phyloP scores from a whole-genome alignment of 352 stramenopile species.

The Phytophthora tubulina region DNA sequence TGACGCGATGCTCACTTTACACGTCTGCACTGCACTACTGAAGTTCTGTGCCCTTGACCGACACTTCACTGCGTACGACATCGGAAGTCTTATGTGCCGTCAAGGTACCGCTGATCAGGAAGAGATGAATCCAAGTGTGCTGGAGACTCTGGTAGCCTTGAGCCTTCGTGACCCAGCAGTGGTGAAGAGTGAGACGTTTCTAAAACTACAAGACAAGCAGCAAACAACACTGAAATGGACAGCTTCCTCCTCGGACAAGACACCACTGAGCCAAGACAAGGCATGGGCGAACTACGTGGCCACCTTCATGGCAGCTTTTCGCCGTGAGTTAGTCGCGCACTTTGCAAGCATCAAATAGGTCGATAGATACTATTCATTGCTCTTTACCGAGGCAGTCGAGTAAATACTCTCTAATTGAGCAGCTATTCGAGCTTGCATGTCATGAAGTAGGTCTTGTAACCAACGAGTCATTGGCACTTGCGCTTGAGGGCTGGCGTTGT shows the following conservation, averaged over 20 bases:
- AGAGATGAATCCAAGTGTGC: constrained; percentile 43
- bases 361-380: constrained; percentile 2
- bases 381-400: constrained; percentile 9
- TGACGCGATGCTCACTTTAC: constrained; percentile 58
- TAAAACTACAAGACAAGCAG: constrained; percentile 27
- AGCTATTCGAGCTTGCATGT: constrained; percentile 80
- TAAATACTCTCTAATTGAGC: constrained; percentile 63
- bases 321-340: constrained; percentile 28
- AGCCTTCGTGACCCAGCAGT: constrained; percentile 19
- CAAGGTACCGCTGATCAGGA: constrained; percentile 41
- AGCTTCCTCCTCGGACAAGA: constrained; percentile 1
- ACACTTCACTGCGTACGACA: constrained; percentile 58
- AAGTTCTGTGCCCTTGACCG: constrained; percentile 58
- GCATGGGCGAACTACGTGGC: constrained; percentile 29
- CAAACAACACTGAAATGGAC: constrained; percentile 5
- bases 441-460: constrained; percentile 68
- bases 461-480: constrained; percentile 52
- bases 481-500: constrained; percentile 33
- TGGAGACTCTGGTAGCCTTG: constrained; percentile 48
- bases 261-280: constrained; percentile 16
- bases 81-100: constrained; percentile 68
- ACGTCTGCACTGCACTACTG: constrained; percentile 59
- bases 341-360: constrained; percentile 28
- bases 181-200: constrained; percentile 25
- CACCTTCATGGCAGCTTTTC: constrained; percentile 34